phyloP scores from a whole-genome alignment of 2,329 filamentous ascomycete species.

The Fusarium tricinctum region DNA sequence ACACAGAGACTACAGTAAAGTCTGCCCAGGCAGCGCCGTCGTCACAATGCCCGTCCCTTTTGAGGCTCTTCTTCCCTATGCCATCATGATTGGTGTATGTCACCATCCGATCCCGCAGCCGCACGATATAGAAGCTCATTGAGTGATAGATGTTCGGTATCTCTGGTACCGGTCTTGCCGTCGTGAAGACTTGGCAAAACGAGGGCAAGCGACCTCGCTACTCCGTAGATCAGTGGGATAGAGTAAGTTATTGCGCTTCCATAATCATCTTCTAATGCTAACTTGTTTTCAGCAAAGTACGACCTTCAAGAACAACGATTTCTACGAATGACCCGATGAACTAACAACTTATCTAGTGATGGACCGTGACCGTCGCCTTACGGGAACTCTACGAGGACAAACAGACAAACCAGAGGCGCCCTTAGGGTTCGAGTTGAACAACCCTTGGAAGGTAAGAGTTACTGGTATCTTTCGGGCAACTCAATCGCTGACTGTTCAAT shows the following conservation, averaged over 20 bases:
- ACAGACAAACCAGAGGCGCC: slow-evolving; percentile 68
- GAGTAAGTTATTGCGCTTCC: slow-evolving; percentile 57
- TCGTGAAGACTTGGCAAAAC: slow-evolving; percentile 70
- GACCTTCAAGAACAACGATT: slow-evolving; percentile 25
- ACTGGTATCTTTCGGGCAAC: neutral
- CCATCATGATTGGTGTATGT: slow-evolving; percentile 73
- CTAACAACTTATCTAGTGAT: slow-evolving; percentile 65
- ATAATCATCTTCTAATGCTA: slow-evolving; percentile 45
- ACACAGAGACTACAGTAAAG: slow-evolving; percentile 37
- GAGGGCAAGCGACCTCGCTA: slow-evolving; percentile 72
- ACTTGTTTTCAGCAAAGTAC: slow-evolving; percentile 67
- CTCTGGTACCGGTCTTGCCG: slow-evolving; percentile 70
- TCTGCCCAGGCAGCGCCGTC: slow-evolving; percentile 52
- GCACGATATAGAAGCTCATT: slow-evolving; percentile 44
- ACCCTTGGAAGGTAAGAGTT: slow-evolving; percentile 71
- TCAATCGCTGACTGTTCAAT: slow-evolving; percentile 5
- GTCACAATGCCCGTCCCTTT: slow-evolving; percentile 72
- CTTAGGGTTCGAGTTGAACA: slow-evolving; percentile 72
- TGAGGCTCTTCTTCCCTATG: slow-evolving; percentile 74
- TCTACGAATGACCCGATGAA: neutral
- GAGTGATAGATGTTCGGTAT: slow-evolving; percentile 72
- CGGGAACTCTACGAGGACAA: slow-evolving; percentile 71
- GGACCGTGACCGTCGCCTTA: slow-evolving; percentile 73
- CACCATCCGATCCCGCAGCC: slow-evolving; percentile 14
- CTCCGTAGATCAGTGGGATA: slow-evolving; percentile 74